Percentiles rank a stretch among this genome's conserved stretches.
These are phyloP conservation scores for Phytophthora ohioensis DNA, from an alignment of 352 stramenopile species.

Conservation along the genomic window DNA sequence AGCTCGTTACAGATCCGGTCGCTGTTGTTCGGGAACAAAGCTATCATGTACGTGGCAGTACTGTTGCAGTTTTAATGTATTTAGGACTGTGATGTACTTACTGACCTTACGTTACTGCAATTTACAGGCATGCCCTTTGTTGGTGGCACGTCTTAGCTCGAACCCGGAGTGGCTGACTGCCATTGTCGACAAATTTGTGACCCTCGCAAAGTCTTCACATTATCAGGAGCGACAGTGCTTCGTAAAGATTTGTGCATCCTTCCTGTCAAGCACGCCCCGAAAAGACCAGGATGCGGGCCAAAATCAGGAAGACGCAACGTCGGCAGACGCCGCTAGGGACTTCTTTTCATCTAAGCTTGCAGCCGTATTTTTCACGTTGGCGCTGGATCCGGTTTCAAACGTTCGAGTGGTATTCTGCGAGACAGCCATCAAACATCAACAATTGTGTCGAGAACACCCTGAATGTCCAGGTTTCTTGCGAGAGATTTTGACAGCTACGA, in stretches of 20 bases:
- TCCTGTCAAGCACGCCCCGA: constrained; percentile 39
- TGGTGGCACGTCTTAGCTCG: constrained; percentile 56
- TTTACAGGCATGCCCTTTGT: constrained; percentile 67
- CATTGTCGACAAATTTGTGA: constrained; percentile 59
- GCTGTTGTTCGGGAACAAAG: constrained; percentile 78
- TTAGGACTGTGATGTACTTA: background rate
- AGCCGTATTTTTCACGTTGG: constrained; percentile 64
- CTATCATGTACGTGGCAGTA: constrained; percentile 50
- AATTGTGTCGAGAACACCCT: constrained; percentile 42
- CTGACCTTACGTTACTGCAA: constrained; percentile 6
- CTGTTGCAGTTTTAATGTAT: constrained; percentile 12
- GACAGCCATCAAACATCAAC: constrained; percentile 53
- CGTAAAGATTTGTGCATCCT: constrained; percentile 68
- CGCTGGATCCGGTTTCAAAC: constrained; percentile 73
- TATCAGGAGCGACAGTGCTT: constrained; percentile 80
- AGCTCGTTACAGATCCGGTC: constrained; percentile 81
- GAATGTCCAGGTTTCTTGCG: constrained; percentile 42
- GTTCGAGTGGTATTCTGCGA: constrained; percentile 73
- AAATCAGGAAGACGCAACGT: constrained; percentile 11
- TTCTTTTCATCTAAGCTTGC: constrained; percentile 68
- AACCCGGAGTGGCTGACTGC: constrained; percentile 60
- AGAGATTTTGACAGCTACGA: constrained; percentile 30
- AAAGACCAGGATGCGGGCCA: constrained; percentile 10
- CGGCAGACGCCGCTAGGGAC: constrained; percentile 20
- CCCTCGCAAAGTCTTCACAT: constrained; percentile 58